phyloP scores from a whole-genome alignment of 2,329 filamentous ascomycete species.

The Cladophialophora yegresii region DNA sequence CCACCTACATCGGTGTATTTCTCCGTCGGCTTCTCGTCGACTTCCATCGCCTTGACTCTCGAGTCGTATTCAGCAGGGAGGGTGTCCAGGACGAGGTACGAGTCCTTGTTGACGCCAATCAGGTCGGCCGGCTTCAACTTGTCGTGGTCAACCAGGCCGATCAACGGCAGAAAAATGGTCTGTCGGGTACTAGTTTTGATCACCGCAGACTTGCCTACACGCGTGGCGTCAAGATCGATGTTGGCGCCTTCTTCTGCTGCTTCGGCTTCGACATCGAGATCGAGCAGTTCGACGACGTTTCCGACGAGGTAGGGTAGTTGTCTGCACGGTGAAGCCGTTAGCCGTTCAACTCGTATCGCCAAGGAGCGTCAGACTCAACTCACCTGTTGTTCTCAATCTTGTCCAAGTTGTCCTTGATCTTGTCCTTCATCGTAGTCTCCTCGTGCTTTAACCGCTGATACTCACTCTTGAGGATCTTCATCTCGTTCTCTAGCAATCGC shows the following conservation, averaged over 20 bases:
- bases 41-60: slow-evolving; percentile 99
- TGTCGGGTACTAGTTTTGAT: slow-evolving; percentile 99
- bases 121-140: slow-evolving; percentile 93
- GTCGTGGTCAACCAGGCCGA: slow-evolving; percentile 93
- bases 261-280: slow-evolving; percentile 93
- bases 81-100: slow-evolving; percentile 94
- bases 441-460: slow-evolving; percentile 91
- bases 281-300: slow-evolving; percentile 95
- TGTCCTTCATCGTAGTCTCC: slow-evolving; percentile 93
- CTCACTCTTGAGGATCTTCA: slow-evolving; percentile 98
- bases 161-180: slow-evolving; percentile 96
- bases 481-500: slow-evolving; percentile 93
- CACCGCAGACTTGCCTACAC: slow-evolving; percentile 96
- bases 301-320: slow-evolving; percentile 98
- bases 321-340: slow-evolving; percentile 51
- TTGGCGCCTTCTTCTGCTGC: slow-evolving; percentile 97
- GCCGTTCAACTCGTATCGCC: slow-evolving; percentile 1
- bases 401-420: slow-evolving; percentile 98
- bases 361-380: slow-evolving; percentile 50
- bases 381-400: slow-evolving; percentile 99
- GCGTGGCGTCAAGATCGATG: slow-evolving; percentile 94
- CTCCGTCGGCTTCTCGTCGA: slow-evolving; percentile 98
- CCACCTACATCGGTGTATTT: slow-evolving; percentile 98
- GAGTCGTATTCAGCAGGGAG: slow-evolving; percentile 97
- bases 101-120: slow-evolving; percentile 99